A percentile compares a stretch with the other conserved stretches of the same genome.
Evolutionary conservation across 139 green algal genomes (phyloP).

Genomic region (Chlamydomonas sphaeroides): DNA sequence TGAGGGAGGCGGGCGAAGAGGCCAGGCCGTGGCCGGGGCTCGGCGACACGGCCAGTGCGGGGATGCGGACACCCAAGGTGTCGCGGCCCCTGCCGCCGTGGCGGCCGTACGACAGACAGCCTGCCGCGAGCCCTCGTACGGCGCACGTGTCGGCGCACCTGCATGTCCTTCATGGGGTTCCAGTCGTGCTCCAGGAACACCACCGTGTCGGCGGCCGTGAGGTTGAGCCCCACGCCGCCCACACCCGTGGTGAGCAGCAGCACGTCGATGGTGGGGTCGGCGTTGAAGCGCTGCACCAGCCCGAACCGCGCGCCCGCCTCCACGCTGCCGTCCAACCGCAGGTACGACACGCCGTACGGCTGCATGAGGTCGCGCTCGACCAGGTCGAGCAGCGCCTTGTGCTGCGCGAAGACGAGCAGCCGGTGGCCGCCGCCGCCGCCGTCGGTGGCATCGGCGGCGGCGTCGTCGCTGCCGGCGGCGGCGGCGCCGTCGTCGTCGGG

Average conservation of each 20-base stretch:
- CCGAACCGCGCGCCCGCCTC: slow-evolving; percentile 79
- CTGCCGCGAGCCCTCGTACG: no score
- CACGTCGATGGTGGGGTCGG: slow-evolving; percentile 96
- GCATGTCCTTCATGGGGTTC: slow-evolving; percentile 98
- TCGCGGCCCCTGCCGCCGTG: no score
- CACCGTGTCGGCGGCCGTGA: slow-evolving; percentile 96
- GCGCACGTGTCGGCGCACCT: no score
- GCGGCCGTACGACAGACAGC: no score
- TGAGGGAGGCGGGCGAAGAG: no score
- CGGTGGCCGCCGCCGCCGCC: slow-evolving; percentile 71
- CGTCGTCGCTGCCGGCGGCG: not conserved
- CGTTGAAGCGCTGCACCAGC: slow-evolving; percentile 93
- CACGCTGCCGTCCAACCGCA: slow-evolving; percentile 92
- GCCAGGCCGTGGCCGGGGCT: no score
- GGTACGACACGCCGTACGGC: slow-evolving; percentile 77
- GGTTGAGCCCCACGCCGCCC: slow-evolving; percentile 95
- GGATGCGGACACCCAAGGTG: no score
- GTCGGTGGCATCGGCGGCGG: slow-evolving; percentile 4
- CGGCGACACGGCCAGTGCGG: no score
- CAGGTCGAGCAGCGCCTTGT: slow-evolving; percentile 90
- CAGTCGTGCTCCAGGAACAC: slow-evolving; percentile 99
- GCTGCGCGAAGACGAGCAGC: slow-evolving; percentile 97
- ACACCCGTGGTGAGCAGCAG: slow-evolving; percentile 96
- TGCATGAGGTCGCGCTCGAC: slow-evolving; percentile 83
- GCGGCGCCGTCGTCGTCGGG: not conserved